Evolutionary conservation across 495 filamentous ascomycete genomes (phyloP), one percentile per base, ranked within the genome.

Genomic region (Xylaria curta): DNA sequence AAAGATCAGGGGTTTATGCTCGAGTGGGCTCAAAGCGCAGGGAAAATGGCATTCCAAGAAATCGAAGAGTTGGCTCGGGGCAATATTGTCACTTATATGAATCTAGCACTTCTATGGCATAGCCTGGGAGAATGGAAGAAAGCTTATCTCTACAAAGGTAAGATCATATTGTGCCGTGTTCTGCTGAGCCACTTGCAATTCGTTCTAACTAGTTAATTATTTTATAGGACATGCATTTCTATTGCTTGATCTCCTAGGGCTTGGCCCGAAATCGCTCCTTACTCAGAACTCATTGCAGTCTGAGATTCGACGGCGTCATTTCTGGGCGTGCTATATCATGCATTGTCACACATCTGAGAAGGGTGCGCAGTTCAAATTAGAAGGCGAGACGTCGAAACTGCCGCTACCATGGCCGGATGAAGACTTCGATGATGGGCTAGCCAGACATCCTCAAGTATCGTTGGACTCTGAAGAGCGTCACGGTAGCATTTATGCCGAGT

Each of bases 311-410:
- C 63, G 63, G 4, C 63, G 63, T 47, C 42, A 40, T 26, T 66
- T 66, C 44, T 56, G 53, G 53, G 53, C 53, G 26, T 56, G 53
- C 53, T 56, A 66, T 66, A 12, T 66, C 26, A 66, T 66, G 63
- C 63, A 66, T 17, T 44, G 40, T 13, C 62, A 65, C 28, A 65
- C 62, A 36, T 10, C 24, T 8, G 63, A 51, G 63, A 51, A 51
- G 6, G 46, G 46, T 15, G 31, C 63, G 6, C 42, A 49, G 9
- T 66, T 51, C 63, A 40, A 66, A 24, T 26, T 40, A 12, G 36
- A 66, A 51, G 44, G 13, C 8, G 24, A 49, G n/a, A 17, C n/a
- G 4, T 33, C 13, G 6, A 49, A 0, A n/a, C 15, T 66, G 19
- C 44, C 63, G 9, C 31, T 66, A 33, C 63, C 31, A 24, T 66